A percentile compares a stretch with the other conserved stretches of the same genome.
Conservation (phyloP, 371 early-diverging fungal species). For the Rhizopus sp. region DNA sequence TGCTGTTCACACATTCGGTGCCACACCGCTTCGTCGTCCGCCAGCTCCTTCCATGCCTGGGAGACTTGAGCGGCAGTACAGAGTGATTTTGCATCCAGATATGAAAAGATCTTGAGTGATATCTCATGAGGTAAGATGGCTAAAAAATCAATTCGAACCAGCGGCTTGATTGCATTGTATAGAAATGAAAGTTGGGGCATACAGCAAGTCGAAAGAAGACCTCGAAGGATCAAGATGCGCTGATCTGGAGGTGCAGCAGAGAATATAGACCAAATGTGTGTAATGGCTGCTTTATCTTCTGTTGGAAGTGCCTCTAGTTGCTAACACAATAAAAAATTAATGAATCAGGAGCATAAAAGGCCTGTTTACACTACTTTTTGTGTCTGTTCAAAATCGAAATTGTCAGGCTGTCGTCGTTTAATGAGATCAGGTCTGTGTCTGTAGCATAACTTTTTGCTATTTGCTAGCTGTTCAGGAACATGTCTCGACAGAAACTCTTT, state of each 20-base stretch:
- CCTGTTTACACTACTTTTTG: conserved; percentile 27
- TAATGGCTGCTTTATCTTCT: conserved; percentile 47
- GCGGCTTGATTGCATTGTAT: conserved; percentile 60
- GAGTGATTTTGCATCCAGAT: conserved; percentile 85
- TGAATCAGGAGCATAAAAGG: neutral
- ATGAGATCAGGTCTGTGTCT: conserved; percentile 41
- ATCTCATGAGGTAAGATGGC: conserved; percentile 75
- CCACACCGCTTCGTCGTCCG: conserved; percentile 91
- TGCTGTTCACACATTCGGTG: conserved; percentile 95
- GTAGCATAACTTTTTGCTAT: conserved; percentile 35
- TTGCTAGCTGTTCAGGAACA: conserved; percentile 43
- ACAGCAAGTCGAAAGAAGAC: conserved; percentile 69
- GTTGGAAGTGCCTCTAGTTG: conserved; percentile 43
- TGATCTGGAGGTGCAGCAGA: conserved; percentile 55
- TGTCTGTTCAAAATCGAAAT: conserved; percentile 22
- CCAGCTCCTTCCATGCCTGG: conserved; percentile 71
- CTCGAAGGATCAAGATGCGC: conserved; percentile 62
- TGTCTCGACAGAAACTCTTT: conserved; percentile 45
- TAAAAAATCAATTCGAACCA: conserved; percentile 80
- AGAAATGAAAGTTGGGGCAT: conserved; percentile 78
- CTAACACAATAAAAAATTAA: conserved; percentile 13
- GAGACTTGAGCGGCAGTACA: conserved; percentile 88
- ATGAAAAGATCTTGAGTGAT: conserved; percentile 75
- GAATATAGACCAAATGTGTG: conserved; percentile 58
- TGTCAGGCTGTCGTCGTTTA: conserved; percentile 29